Evolutionary conservation across 768 basidiomycete genomes (phyloP).

Genomic region (Lentinula aciculospora): DNA sequence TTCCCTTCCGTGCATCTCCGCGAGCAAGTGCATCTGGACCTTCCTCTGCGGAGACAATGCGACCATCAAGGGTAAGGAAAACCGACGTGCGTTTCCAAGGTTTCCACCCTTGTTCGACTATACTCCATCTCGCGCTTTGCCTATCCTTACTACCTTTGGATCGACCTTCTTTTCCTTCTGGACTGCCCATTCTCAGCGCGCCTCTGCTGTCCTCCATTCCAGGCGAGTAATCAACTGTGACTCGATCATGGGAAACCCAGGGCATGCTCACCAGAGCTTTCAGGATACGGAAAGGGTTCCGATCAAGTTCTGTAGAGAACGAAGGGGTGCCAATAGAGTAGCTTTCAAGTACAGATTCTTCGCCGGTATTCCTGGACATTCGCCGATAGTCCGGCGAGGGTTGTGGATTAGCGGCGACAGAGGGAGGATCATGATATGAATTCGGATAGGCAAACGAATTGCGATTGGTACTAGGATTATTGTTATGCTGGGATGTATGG

Average conservation of each 20-base stretch:
- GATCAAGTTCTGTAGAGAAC: conserved; percentile 2
- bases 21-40: conserved; percentile 1
- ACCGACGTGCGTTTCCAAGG: conserved; percentile 2
- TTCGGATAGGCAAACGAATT: neutral
- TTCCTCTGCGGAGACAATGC: neutral
- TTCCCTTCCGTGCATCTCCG: conserved; percentile 3
- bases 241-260: conserved; percentile 2
- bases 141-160: neutral
- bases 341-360: neutral
- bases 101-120: conserved; percentile 3
- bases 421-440: neutral
- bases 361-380: conserved; percentile 2
- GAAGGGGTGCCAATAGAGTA: neutral
- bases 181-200: neutral
- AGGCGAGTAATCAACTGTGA: conserved; percentile 2
- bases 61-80: conserved; percentile 1
- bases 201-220: neutral
- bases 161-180: neutral
- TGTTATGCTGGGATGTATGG: neutral
- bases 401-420: neutral
- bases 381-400: conserved; percentile 2
- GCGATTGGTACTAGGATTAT: conserved; percentile 3
- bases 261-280: neutral
- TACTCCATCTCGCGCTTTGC: conserved; percentile 1
- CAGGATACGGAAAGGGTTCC: neutral